These are phyloP conservation scores for Prunus fruticosa DNA, from an alignment of 306 rosid genomes.

Conservation along the genomic window DNA sequence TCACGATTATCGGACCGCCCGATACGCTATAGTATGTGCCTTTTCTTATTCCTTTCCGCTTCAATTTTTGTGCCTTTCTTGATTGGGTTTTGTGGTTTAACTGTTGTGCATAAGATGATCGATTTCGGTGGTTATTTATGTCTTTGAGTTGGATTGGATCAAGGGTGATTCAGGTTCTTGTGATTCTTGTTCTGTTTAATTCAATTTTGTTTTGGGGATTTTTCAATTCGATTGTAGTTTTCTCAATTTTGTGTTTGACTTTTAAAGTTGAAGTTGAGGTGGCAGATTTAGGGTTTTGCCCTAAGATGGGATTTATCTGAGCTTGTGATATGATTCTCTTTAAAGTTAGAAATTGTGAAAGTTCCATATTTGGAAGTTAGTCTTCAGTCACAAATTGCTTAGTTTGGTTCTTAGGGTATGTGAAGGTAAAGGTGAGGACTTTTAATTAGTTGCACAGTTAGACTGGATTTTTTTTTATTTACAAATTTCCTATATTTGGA, in stretches of 20 bases:
- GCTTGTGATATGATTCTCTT: not conserved
- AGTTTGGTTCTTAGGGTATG: not conserved
- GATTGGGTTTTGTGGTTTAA: not conserved
- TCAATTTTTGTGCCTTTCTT: not conserved
- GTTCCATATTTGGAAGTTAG: not conserved
- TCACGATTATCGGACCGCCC: conserved; percentile 95
- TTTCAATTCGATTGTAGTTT: conserved; percentile 9
- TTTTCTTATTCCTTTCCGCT: not conserved
- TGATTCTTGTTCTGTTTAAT: conserved; percentile 1
- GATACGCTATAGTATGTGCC: conserved; percentile 87
- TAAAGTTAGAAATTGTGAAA: not conserved
- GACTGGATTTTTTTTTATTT: not conserved
- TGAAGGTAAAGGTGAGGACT: not conserved
- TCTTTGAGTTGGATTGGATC: conserved; percentile 11
- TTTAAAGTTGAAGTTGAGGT: not conserved
- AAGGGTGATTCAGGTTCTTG: conserved; percentile 14
- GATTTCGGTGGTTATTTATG: conserved; percentile 4
- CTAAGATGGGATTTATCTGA: not conserved
- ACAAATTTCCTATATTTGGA: not conserved
- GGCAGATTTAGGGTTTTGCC: conserved; percentile 4
- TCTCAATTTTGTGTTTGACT: not conserved
- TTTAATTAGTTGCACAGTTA: not conserved
- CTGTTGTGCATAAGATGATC: not conserved
- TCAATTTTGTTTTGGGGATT: not conserved
- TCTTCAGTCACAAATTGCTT: not conserved